Base-by-base conservation (phyloP, 2,329 filamentous ascomycete genomes). In the Penicillium sp. region DNA sequence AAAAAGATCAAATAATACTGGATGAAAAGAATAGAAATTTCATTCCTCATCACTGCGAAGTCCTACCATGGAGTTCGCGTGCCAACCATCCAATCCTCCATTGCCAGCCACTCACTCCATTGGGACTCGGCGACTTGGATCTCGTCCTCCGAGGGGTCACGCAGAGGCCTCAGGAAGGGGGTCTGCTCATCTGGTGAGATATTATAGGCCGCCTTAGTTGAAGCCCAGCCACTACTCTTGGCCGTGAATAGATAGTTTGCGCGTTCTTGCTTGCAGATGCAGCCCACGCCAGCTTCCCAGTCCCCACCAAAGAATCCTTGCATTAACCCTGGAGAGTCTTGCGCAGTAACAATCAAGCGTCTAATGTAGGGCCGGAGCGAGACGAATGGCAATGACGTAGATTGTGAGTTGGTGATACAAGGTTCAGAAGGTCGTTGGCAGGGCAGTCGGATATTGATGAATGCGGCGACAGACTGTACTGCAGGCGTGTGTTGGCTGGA, bases 21-120 rank as follows among this genome's bases (percentile, higher is more conserved):
- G n/a, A n/a, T n/a, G n/a, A n/a, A n/a, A n/a, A n/a, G n/a, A n/a
- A n/a, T n/a, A n/a, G n/a, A n/a, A n/a, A n/a, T n/a, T n/a, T n/a
- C n/a, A n/a, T n/a, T n/a, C n/a, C 60, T 59, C 65, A 64, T 69
- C 36, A 67, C 42, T 54, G 54, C 53, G 13, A 45, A n/a, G 34
- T 50, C 38, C 43, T 58, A 70, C 67, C 69, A 75, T 45, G 72
- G 72, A 67, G 69, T 73, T 16, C 90, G 79, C 1, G 90, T 86
- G 5, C 92, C 92, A 16, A 97, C 79, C 92, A 96, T 96, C 93
- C 93, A 97, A 74, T 97, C 93, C 73, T 96, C 91, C 91, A 97
- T 95, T 7, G 91, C 90, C 36, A 97, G 76, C 93, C 93, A 97
- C 68, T 93, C 87, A 70, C 91, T 95, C 94, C 94, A 99, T 55